Conservation (phyloP, 352 stramenopile species). For the Pythium coloratum region DNA sequence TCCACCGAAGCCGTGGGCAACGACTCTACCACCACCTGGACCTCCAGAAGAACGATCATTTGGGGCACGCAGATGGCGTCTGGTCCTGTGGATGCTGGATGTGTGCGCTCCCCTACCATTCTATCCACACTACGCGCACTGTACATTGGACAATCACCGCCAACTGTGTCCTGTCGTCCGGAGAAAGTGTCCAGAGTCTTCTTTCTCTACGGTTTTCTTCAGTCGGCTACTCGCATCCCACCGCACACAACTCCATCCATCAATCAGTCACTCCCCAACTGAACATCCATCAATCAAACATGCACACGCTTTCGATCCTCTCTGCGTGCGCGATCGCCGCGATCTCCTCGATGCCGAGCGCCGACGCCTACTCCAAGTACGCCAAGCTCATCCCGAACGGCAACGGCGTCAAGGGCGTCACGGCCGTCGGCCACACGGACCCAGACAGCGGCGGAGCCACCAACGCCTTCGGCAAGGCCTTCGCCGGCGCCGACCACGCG, state of each 20-base stretch:
- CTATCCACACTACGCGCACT: not conserved
- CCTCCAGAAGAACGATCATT: not conserved
- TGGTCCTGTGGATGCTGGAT: not conserved
- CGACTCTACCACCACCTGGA: conserved; percentile 9
- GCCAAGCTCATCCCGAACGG: conserved; percentile 30
- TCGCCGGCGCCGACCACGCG: conserved; percentile 16
- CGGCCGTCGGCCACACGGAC: conserved; percentile 27
- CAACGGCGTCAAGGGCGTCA: conserved; percentile 17
- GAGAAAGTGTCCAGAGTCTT: not conserved
- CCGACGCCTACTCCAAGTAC: conserved; percentile 21
- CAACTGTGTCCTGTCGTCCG: conserved; percentile 4
- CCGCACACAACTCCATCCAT: not conserved
- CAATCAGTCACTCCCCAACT: not conserved
- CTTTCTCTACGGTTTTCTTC: not conserved
- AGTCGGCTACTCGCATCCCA: not conserved
- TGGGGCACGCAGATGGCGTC: not conserved
- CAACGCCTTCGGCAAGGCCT: conserved; percentile 45
- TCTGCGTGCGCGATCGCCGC: conserved; percentile 16
- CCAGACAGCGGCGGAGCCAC: conserved; percentile 9
- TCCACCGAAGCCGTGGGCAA: not conserved
- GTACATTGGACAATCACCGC: not conserved
- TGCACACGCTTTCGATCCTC: conserved; percentile 14
- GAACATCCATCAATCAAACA: conserved; percentile 1
- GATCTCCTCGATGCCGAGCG: conserved; percentile 4
- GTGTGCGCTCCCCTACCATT: not conserved